These are phyloP conservation scores for Aspergillus sp. DNA, from an alignment of 2,329 filamentous ascomycete species.

Conservation along the genomic window DNA sequence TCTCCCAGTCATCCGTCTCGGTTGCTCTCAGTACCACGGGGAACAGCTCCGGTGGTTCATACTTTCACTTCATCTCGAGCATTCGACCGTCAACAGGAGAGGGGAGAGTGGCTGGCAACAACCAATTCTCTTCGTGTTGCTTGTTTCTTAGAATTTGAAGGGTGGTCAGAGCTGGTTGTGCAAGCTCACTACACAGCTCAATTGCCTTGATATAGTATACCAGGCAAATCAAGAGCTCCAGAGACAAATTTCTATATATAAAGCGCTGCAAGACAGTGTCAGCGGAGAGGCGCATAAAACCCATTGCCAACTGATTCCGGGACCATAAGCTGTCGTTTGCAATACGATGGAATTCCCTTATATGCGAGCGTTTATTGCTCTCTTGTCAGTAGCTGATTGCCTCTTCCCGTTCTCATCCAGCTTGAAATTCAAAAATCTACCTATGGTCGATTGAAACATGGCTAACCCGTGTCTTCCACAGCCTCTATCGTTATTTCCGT, in stretches of 20 bases:
- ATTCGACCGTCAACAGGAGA: too few species aligned
- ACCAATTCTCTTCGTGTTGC: too few species aligned
- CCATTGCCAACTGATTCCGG: not conserved
- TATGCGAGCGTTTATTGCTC: slow-evolving; percentile 39
- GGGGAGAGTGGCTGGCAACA: too few species aligned
- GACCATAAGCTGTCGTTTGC: not conserved
- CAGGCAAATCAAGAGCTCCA: not conserved
- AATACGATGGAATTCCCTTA: slow-evolving; percentile 36
- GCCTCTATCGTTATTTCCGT: slow-evolving; percentile 83
- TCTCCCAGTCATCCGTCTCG: not conserved
- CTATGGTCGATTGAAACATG: too few species aligned
- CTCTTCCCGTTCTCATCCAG: not conserved
- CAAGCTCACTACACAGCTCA: not conserved
- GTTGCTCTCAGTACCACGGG: too few species aligned
- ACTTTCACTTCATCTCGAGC: too few species aligned
- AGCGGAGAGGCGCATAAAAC: not conserved
- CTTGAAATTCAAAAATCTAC: too few species aligned
- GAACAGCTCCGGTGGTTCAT: too few species aligned
- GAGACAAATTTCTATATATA: not conserved
- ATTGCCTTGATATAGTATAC: not conserved
- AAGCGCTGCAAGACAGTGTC: not conserved
- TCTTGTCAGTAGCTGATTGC: slow-evolving; percentile 36
- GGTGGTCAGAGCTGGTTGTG: not conserved
- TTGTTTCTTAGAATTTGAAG: too few species aligned
- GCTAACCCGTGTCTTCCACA: slow-evolving; percentile 35